phyloP scores from a whole-genome alignment of 2,329 filamentous ascomycete genomes.

The Fusarium nygamai region DNA sequence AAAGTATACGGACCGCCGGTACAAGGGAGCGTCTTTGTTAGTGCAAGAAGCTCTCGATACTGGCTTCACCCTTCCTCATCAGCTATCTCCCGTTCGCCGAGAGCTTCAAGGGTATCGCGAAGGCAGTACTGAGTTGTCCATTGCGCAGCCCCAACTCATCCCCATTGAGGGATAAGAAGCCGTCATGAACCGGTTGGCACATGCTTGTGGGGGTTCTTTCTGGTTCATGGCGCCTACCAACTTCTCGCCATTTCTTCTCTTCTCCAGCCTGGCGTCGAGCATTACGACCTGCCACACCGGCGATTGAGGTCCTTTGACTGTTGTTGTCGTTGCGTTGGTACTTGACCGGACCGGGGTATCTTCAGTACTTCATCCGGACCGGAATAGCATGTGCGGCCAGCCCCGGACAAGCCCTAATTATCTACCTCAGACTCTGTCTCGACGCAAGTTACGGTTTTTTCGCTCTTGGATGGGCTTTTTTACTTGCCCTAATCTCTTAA shows the following conservation, averaged over 20 bases:
- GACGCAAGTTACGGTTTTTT: neutral
- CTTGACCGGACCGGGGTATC: constrained; percentile 16
- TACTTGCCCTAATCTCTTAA: constrained; percentile 9
- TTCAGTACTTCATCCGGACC: constrained; percentile 24
- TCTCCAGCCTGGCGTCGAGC: neutral
- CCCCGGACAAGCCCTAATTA: constrained; percentile 5
- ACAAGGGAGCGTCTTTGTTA: constrained; percentile 83
- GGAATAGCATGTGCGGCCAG: constrained; percentile 14
- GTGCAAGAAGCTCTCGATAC: constrained; percentile 78
- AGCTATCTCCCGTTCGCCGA: constrained; percentile 51
- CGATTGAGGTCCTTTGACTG: constrained; percentile 9
- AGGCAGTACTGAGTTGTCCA: constrained; percentile 42
- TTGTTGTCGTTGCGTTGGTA: constrained; percentile 10
- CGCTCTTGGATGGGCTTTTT: constrained; percentile 1
- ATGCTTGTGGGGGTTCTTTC: constrained; percentile 3
- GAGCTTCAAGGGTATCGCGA: constrained; percentile 32
- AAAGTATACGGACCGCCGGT: constrained; percentile 89
- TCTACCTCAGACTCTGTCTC: constrained; percentile 6
- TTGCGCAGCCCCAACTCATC: constrained; percentile 44
- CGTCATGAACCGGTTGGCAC: neutral
- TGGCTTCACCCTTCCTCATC: constrained; percentile 63
- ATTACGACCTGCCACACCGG: neutral
- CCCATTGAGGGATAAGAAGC: constrained; percentile 45
- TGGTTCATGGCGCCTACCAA: constrained; percentile 11
- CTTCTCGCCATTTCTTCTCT: constrained; percentile 14